phyloP scores from a whole-genome alignment of 2,329 filamentous ascomycete genomes.

The Paecilomyces sp. region DNA sequence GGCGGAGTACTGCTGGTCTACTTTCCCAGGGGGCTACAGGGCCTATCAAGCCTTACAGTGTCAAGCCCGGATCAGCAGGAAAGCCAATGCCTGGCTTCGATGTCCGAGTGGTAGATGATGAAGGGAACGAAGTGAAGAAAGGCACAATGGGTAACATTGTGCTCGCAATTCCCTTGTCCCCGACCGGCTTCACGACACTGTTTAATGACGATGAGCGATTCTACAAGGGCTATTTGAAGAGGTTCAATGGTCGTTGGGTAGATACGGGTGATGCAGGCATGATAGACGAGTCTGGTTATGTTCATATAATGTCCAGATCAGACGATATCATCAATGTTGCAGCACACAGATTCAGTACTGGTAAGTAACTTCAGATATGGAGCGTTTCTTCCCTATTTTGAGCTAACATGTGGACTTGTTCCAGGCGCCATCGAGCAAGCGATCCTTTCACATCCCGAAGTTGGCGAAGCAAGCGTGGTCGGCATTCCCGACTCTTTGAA shows the following conservation, averaged over 20 bases:
- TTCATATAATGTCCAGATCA: conserved; percentile 56
- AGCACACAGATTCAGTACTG: conserved; percentile 82
- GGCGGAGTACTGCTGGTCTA: conserved; percentile 55
- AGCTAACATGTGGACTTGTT: neutral
- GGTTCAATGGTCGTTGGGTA: conserved; percentile 75
- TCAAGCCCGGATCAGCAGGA: conserved; percentile 72
- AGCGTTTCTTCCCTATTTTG: neutral
- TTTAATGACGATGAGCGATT: conserved; percentile 84
- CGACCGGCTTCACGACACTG: conserved; percentile 76
- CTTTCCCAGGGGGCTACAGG: conserved; percentile 22
- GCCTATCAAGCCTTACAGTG: conserved; percentile 43
- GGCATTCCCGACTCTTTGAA: conserved; percentile 80
- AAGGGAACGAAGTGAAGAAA: conserved; percentile 61
- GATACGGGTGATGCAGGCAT: conserved; percentile 89
- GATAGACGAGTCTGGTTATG: conserved; percentile 66
- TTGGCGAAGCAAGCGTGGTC: conserved; percentile 81
- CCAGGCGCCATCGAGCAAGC: conserved; percentile 83
- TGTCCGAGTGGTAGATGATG: conserved; percentile 74
- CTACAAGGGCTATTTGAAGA: conserved; percentile 74
- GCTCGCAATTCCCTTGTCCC: conserved; percentile 71
- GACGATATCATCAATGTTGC: conserved; percentile 97
- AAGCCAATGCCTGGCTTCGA: conserved; percentile 91
- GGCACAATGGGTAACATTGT: conserved; percentile 90
- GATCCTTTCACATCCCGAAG: conserved; percentile 68
- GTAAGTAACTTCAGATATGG: conserved; percentile 38